Evolutionary conservation across 441 rosid species (phyloP), one percentile per base, ranked within the genome.

Genomic region (Aleurites moluccanus): DNA sequence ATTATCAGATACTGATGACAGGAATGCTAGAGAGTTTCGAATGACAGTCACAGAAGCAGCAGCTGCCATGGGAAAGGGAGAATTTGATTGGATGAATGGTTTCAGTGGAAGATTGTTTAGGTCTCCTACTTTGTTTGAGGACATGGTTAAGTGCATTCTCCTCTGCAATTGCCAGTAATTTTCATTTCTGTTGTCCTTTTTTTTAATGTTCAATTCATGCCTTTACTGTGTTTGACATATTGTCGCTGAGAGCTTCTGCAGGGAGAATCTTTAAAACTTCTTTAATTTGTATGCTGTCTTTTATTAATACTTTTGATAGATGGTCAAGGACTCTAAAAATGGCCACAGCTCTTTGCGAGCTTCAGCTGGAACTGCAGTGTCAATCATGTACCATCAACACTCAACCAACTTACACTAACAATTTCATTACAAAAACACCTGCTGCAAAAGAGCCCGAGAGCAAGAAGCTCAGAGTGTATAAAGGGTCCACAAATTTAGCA

Each of bases 121-220:
- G 77, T 84, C 87, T 1, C 87, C 87, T 18, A 75, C 82, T 59
- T 75, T 84, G 69, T 84, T 84, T 44, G 85, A 82, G 64, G 87
- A 84, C 61, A 84, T 82, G 87, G 87, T 84, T 64, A 82, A 84
- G 72, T 84, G 87, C 75, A 82, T 82, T 62, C 84, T 84, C 67
- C 83, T 84, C 20, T 84, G 87, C 80, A 84, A 84, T 57, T 84
- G 85, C 82, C 82, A 80, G 87, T 84, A 45, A 64, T 0, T 5
- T 21, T 1, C 3, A 75, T 60, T 57, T 69, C 5, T 9, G 8
- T 2, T n/a, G 1, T 16, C 6, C 28, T 28, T 47, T 18, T 35
- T 30, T 30, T 10, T 23, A 28, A 10, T 60, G 13, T 50, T 23
- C 35, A n/a, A 18, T 55, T 27, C 42, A 44, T 74, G 44, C 23